A percentile compares a stretch with the other conserved stretches of the same genome.
phyloP scores from a whole-genome alignment of 805 yeast species.

The Diddensiella transvaalensis region DNA sequence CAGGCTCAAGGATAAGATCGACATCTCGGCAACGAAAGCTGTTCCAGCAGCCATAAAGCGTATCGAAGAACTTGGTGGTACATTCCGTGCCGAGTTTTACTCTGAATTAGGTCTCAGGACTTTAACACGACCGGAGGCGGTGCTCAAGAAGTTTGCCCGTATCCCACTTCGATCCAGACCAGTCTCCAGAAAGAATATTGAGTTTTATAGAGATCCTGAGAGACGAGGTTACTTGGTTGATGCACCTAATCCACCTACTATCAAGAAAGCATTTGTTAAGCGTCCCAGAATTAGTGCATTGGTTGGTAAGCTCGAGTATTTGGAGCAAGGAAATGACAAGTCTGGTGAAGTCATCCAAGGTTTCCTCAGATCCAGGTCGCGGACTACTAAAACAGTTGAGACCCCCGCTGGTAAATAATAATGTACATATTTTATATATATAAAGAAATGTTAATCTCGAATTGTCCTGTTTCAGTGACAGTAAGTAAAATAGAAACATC shows the following conservation, averaged over 20 bases:
- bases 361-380: conserved; percentile 1
- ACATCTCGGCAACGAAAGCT: conserved; percentile 81
- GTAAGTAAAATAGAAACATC: too few relatives aligned
- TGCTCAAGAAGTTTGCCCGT: conserved; percentile 66
- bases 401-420: too few relatives aligned
- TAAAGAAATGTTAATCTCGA: too few relatives aligned
- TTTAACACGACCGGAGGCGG: conserved; percentile 71
- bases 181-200: conserved; percentile 72
- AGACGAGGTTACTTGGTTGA: conserved; percentile 64
- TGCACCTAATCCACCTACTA: conserved; percentile 20
- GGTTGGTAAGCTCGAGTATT: conserved; percentile 12
- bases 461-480: too few relatives aligned
- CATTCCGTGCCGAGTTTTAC: conserved; percentile 68
- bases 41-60: conserved; percentile 67
- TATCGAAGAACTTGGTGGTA: conserved; percentile 71
- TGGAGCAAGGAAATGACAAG: conserved; percentile 12
- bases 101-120: conserved; percentile 66
- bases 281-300: conserved; percentile 17
- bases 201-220: conserved; percentile 65
- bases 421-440: too few relatives aligned
- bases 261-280: conserved; percentile 21
- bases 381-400: too few relatives aligned
- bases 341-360: conserved; percentile 11
- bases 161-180: conserved; percentile 86
- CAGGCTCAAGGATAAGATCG: conserved; percentile 51